These are phyloP conservation scores for Neolentinus lepideus DNA, from an alignment of 1,284 basidiomycete species.

Conservation along the genomic window DNA sequence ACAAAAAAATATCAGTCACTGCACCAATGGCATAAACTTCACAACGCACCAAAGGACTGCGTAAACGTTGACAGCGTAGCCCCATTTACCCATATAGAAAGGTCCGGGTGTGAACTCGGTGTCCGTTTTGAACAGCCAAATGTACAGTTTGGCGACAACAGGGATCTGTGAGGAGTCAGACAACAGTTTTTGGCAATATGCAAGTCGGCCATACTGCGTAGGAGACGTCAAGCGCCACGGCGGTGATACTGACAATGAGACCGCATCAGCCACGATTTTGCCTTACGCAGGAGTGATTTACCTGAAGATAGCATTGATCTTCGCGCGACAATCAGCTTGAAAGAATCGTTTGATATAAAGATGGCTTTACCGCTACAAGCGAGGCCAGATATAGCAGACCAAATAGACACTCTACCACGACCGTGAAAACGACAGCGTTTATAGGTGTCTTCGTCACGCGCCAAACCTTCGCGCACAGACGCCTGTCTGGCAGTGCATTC, in stretches of 20 bases:
- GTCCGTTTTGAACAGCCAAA: constrained; percentile 5
- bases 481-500: constrained; percentile 14
- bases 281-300: neutral
- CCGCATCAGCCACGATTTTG: neutral
- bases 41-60: constrained; percentile 12
- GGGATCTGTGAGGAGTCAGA: constrained; percentile 9
- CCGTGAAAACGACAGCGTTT: constrained; percentile 16
- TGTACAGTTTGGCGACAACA: constrained; percentile 10
- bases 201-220: constrained; percentile 9
- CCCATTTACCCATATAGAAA: constrained; percentile 12
- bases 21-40: neutral
- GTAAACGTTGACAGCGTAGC: constrained; percentile 13
- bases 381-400: constrained; percentile 17
- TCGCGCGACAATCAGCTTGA: neutral
- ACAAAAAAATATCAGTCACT: neutral
- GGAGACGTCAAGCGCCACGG: constrained; percentile 14
- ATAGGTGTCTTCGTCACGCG: constrained; percentile 12
- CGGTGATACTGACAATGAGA: constrained; percentile 10
- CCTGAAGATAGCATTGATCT: constrained; percentile 17
- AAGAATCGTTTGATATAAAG: neutral
- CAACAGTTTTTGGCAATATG: neutral
- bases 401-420: constrained; percentile 15
- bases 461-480: constrained; percentile 13
- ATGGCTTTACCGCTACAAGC: constrained; percentile 10
- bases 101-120: constrained; percentile 13